Evolutionary conservation across 208 protist genomes (phyloP).

Genomic region (Trypanosoma congolense): DNA sequence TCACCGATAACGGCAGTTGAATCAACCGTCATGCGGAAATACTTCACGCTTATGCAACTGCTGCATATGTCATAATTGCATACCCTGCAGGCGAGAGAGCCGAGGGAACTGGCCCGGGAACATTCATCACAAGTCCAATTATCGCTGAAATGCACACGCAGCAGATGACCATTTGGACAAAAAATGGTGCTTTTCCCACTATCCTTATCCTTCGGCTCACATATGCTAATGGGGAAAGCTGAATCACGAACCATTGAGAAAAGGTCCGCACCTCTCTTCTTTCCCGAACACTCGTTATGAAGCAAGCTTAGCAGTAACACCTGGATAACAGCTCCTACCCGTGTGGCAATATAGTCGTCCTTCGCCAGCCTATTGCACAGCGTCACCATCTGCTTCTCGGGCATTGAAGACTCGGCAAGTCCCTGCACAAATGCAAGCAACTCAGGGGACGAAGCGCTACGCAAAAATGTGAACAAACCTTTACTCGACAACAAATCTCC

Average conservation of each 20-base stretch:
- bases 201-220: not conserved
- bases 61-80: slow-evolving; percentile 84
- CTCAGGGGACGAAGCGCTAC: slow-evolving; percentile 7
- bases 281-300: slow-evolving; percentile 7
- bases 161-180: slow-evolving; percentile 50
- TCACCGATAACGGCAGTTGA: slow-evolving; percentile 54
- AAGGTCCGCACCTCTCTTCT: slow-evolving; percentile 10
- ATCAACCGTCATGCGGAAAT: slow-evolving; percentile 42
- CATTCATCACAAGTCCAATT: slow-evolving; percentile 79
- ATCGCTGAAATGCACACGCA: slow-evolving; percentile 60
- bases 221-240: slow-evolving; percentile 18
- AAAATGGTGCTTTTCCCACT: not conserved
- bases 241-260: not conserved
- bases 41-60: slow-evolving; percentile 33
- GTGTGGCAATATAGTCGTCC: slow-evolving; percentile 7
- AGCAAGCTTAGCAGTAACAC: slow-evolving; percentile 16
- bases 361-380: slow-evolving; percentile 10
- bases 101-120: slow-evolving; percentile 27
- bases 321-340: slow-evolving; percentile 8
- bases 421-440: slow-evolving; percentile 19
- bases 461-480: slow-evolving; percentile 4
- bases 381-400: not conserved
- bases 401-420: slow-evolving; percentile 2
- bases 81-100: slow-evolving; percentile 55
- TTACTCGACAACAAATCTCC: too few relatives aligned